phyloP scores from a whole-genome alignment of 495 filamentous ascomycete species.

The Penicillium diatomitis region DNA sequence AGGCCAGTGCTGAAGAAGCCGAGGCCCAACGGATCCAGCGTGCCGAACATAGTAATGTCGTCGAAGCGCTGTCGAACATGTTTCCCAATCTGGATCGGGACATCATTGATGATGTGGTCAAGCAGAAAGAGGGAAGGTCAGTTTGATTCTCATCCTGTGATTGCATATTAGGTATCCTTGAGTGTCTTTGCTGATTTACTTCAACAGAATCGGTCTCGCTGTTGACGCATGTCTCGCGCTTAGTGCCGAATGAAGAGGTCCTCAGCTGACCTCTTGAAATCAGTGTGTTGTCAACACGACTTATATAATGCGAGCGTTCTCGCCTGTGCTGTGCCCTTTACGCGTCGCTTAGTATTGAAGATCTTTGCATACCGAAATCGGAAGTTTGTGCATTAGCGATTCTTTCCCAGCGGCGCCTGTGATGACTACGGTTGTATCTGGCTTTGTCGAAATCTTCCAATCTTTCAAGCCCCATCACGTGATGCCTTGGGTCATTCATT shows the following conservation, averaged over 20 bases:
- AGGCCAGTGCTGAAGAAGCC: conserved; percentile 86
- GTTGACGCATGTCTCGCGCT: conserved; percentile 88
- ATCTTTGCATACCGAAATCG: too few relatives aligned
- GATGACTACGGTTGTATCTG: too few relatives aligned
- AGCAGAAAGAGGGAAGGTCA: conserved; percentile 84
- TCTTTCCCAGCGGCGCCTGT: too few relatives aligned
- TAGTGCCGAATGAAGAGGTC: conserved; percentile 39
- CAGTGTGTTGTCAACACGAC: neutral
- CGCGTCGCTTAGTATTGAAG: too few relatives aligned
- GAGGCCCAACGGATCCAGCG: conserved; percentile 79
- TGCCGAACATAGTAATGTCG: conserved; percentile 80
- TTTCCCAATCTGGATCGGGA: conserved; percentile 87
- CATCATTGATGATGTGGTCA: conserved; percentile 87
- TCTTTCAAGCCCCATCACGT: too few relatives aligned
- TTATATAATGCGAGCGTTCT: too few relatives aligned
- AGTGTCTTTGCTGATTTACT: conserved; percentile 1
- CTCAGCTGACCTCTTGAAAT: conserved; percentile 9
- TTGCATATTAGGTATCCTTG: neutral
- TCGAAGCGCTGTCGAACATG: conserved; percentile 87
- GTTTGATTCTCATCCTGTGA: conserved; percentile 12
- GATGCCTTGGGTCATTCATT: too few relatives aligned
- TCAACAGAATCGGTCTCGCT: conserved; percentile 67
- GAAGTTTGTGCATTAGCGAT: too few relatives aligned
- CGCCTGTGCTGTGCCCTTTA: too few relatives aligned
- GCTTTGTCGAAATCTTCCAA: too few relatives aligned